Evolutionary conservation across 1,139 yeast species (phyloP).

Genomic region (Yamadazyma membranifaciens): DNA sequence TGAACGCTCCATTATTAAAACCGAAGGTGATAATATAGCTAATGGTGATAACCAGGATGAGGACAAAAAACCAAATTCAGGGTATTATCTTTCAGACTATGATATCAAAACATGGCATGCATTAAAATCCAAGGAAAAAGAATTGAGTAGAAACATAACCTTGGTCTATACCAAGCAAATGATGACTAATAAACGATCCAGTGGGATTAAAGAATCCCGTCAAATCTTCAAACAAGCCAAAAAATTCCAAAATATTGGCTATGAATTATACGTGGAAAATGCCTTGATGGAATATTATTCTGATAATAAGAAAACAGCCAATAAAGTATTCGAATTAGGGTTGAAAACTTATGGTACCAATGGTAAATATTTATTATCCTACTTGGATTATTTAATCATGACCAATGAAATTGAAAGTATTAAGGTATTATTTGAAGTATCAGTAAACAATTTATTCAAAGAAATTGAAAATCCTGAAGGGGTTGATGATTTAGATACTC

Average conservation of each 20-base stretch:
- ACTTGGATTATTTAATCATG: conserved; percentile 69
- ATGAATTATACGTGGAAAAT: conserved; percentile 76
- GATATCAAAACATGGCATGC: conserved; percentile 27
- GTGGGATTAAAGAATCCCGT: conserved; percentile 73
- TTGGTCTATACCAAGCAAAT: conserved; percentile 54
- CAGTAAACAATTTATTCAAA: conserved; percentile 38
- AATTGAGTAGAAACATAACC: conserved; percentile 41
- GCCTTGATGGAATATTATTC: conserved; percentile 80
- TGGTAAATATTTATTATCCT: conserved; percentile 65
- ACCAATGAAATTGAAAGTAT: conserved; percentile 79
- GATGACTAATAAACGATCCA: conserved; percentile 60
- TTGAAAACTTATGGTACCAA: conserved; percentile 56
- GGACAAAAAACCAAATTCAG: conserved; percentile 12
- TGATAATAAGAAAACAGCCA: conserved; percentile 64
- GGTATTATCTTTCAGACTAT: conserved; percentile 22
- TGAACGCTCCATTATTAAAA: conserved; percentile 13
- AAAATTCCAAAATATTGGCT: conserved; percentile 52
- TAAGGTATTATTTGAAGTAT: conserved; percentile 73
- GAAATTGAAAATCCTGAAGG: conserved; percentile 30
- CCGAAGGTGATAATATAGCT: conserved; percentile 12
- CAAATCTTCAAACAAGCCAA: conserved; percentile 60
- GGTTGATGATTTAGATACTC: conserved; percentile 19
- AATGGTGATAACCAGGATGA: conserved; percentile 17
- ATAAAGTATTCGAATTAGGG: conserved; percentile 79
- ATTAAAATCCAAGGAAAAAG: conserved; percentile 19